Evolutionary conservation across 192 early-diverging fungal genomes (phyloP).

Genomic region (Oehlia diaphana): DNA sequence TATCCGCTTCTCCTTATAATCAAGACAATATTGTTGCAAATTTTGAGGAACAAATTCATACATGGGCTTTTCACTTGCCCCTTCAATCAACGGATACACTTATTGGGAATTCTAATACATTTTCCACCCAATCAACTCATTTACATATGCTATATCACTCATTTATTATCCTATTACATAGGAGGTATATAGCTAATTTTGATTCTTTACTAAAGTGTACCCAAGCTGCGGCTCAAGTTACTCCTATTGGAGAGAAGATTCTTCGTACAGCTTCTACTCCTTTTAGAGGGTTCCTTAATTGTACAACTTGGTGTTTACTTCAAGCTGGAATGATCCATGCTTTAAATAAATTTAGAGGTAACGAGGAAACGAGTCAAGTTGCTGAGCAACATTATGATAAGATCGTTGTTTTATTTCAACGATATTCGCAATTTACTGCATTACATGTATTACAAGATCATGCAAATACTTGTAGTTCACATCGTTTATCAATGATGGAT

Average conservation of each 20-base stretch:
- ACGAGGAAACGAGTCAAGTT: background rate
- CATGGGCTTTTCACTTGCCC: background rate
- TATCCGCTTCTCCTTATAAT: background rate
- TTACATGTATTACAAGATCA: slow-evolving; percentile 22
- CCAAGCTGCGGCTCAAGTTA: background rate
- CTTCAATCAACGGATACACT: background rate
- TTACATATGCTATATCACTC: slow-evolving; percentile 13
- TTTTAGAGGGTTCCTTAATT: slow-evolving; percentile 20
- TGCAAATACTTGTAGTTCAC: slow-evolving; percentile 17
- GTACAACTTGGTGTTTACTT: slow-evolving; percentile 28
- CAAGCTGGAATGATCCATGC: slow-evolving; percentile 26
- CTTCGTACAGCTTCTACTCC: background rate
- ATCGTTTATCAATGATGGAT: slow-evolving; percentile 10
- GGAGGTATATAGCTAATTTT: slow-evolving; percentile 9
- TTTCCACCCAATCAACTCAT: background rate
- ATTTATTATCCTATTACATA: slow-evolving; percentile 13
- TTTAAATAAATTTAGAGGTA: slow-evolving; percentile 6
- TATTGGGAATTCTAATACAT: background rate
- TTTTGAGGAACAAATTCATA: slow-evolving; percentile 11
- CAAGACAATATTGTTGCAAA: background rate
- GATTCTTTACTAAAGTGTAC: slow-evolving; percentile 12
- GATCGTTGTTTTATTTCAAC: background rate
- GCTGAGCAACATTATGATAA: slow-evolving; percentile 20
- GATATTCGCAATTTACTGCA: background rate
- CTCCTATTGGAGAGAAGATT: background rate